phyloP scores from a whole-genome alignment of 345 rosid genomes.

The Hypericum perforatum region DNA sequence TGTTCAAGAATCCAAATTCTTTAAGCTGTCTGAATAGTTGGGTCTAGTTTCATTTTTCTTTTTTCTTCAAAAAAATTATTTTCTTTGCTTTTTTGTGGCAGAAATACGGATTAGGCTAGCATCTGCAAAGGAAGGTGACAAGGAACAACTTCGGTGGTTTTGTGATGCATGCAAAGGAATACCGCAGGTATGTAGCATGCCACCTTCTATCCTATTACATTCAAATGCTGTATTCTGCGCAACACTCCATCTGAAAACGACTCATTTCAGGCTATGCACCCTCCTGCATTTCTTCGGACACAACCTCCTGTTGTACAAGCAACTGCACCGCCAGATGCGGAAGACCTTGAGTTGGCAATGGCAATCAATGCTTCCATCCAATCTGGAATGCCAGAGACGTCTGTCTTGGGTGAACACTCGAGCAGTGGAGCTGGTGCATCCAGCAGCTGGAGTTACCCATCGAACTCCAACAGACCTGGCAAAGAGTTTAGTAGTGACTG shows the following conservation, averaged over 20 bases:
- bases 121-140: constrained; percentile 62
- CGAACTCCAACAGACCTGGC: constrained; percentile 18
- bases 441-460: constrained; percentile 19
- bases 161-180: constrained; percentile 96
- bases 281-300: constrained; percentile 49
- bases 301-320: constrained; percentile 34
- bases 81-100: constrained; percentile 11
- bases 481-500: constrained; percentile 22
- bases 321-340: constrained; percentile 56
- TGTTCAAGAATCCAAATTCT: no score
- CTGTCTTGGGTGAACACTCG: constrained; percentile 24
- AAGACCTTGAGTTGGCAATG: constrained; percentile 60
- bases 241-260: background rate
- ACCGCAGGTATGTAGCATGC: constrained; percentile 49
- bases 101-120: constrained; percentile 73
- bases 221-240: background rate
- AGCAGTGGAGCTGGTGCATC: constrained; percentile 39
- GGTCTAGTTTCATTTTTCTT: no score
- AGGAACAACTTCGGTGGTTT: constrained; percentile 70
- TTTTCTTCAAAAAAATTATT: no score
- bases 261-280: constrained; percentile 47
- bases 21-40: no score
- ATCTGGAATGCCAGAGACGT: constrained; percentile 31
- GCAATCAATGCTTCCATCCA: constrained; percentile 76
- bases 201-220: background rate